Conservation (phyloP, 495 filamentous ascomycete genomes). For the Evernia prunastri region DNA sequence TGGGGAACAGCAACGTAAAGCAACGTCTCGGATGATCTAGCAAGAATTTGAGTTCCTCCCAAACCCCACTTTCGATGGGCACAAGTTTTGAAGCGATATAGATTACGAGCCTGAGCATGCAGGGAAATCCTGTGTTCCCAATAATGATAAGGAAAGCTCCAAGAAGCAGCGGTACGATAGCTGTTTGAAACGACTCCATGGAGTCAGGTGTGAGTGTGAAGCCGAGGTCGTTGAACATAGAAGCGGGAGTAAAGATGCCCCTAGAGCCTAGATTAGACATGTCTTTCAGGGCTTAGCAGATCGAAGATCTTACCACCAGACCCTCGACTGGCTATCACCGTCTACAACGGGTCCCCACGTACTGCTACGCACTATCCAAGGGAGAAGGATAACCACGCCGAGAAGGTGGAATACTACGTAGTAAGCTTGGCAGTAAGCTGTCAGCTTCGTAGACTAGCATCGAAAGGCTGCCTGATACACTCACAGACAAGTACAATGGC, state of each 20-base stretch:
- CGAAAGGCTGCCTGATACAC: constrained; percentile 11
- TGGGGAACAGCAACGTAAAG: constrained; percentile 88
- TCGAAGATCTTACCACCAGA: constrained; percentile 61
- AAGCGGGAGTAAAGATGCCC: constrained; percentile 76
- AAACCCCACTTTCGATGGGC: constrained; percentile 56
- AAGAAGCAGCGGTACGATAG: constrained; percentile 65
- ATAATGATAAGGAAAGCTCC: constrained; percentile 79
- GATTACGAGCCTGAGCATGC: constrained; percentile 85
- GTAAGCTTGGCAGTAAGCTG: constrained; percentile 42
- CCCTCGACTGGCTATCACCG: constrained; percentile 52
- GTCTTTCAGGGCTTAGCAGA: neutral
- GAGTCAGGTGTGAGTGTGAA: constrained; percentile 87
- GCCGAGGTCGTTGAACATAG: constrained; percentile 83
- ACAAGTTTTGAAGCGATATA: constrained; percentile 61
- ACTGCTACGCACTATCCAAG: constrained; percentile 66
- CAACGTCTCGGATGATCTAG: constrained; percentile 91
- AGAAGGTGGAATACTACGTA: constrained; percentile 68
- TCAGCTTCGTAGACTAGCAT: neutral
- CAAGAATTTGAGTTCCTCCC: constrained; percentile 84
- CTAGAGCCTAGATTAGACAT: constrained; percentile 23
- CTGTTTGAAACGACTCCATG: constrained; percentile 77
- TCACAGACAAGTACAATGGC: constrained; percentile 60
- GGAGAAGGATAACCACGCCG: constrained; percentile 62
- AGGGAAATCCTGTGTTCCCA: constrained; percentile 90
- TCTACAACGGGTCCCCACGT: constrained; percentile 56